Conservation (phyloP, 441 rosid species). For the Hura crepitans region DNA sequence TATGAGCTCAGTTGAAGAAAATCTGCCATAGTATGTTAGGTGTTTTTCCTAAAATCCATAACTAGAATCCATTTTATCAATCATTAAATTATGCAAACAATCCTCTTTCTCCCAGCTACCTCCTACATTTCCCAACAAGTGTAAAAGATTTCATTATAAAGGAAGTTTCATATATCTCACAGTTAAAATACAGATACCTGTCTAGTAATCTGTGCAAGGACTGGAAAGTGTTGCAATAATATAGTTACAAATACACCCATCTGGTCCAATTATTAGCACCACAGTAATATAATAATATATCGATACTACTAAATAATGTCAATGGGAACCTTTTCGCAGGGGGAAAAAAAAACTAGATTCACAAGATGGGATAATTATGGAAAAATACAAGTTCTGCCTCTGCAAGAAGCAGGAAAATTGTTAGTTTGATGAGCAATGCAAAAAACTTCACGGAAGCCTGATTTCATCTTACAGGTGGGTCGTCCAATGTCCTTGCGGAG, state of each 20-base stretch:
- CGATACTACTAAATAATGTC: not conserved
- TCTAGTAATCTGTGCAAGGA: not conserved
- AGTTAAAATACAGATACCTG: not conserved
- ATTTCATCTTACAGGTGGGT: not conserved
- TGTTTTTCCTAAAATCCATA: not conserved
- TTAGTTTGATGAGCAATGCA: not conserved
- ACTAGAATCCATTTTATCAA: not conserved
- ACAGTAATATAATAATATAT: not conserved
- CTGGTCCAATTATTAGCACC: not conserved
- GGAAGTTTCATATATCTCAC: not conserved
- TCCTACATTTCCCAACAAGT: not conserved
- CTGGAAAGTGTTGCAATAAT: not conserved
- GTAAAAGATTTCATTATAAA: not conserved
- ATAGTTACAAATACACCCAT: not conserved
- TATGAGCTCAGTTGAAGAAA: not conserved
- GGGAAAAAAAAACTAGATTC: constrained; percentile 1
- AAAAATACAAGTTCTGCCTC: not conserved
- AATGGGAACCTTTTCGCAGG: not conserved
- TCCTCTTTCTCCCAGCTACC: not conserved
- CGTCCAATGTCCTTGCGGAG: not conserved
- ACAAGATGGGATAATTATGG: not conserved
- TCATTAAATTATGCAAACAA: not conserved
- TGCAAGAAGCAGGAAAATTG: constrained; percentile 6
- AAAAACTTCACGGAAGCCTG: not conserved
- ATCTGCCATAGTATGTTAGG: not conserved